These are phyloP conservation scores for Chalciporus piperatoides DNA, from an alignment of 1,284 basidiomycete genomes.

Conservation along the genomic window DNA sequence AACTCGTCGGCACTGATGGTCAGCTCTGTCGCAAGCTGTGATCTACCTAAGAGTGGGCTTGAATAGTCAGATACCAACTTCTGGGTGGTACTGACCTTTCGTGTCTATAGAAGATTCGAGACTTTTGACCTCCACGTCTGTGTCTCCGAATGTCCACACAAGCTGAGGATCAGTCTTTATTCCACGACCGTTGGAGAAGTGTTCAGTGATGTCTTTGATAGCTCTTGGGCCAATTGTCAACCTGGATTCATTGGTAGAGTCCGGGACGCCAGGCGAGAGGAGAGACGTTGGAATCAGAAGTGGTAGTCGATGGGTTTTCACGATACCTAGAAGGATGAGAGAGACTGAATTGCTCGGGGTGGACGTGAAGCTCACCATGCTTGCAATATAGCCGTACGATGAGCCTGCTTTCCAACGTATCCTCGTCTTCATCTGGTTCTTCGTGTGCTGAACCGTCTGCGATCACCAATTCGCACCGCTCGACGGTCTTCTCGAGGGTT, in stretches of 20 bases:
- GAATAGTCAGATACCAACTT: not conserved
- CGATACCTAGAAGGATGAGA: slow-evolving; percentile 48
- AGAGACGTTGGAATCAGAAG: slow-evolving; percentile 55
- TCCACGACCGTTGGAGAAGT: slow-evolving; percentile 63
- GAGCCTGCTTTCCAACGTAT: slow-evolving; percentile 66
- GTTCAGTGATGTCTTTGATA: slow-evolving; percentile 74
- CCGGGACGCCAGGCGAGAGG: slow-evolving; percentile 57
- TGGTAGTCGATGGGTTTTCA: slow-evolving; percentile 73
- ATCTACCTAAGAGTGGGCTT: slow-evolving; percentile 42
- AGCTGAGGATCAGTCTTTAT: slow-evolving; percentile 69
- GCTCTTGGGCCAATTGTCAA: slow-evolving; percentile 66
- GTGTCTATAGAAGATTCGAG: slow-evolving; percentile 61
- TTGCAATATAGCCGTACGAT: slow-evolving; percentile 74
- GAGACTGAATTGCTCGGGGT: not conserved
- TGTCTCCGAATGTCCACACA: slow-evolving; percentile 67
- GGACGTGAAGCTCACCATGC: slow-evolving; percentile 51
- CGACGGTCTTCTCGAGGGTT: slow-evolving; percentile 69
- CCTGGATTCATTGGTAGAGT: slow-evolving; percentile 53
- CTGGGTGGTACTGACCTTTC: slow-evolving; percentile 45
- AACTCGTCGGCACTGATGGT: slow-evolving; percentile 73
- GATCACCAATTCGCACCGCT: slow-evolving; percentile 69
- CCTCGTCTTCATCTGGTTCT: slow-evolving; percentile 47
- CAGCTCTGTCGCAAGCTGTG: slow-evolving; percentile 68
- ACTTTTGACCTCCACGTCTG: slow-evolving; percentile 65
- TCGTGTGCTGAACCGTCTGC: slow-evolving; percentile 45